Conservation (phyloP, 1,284 basidiomycete genomes). For the Sphagnurus paluster region DNA sequence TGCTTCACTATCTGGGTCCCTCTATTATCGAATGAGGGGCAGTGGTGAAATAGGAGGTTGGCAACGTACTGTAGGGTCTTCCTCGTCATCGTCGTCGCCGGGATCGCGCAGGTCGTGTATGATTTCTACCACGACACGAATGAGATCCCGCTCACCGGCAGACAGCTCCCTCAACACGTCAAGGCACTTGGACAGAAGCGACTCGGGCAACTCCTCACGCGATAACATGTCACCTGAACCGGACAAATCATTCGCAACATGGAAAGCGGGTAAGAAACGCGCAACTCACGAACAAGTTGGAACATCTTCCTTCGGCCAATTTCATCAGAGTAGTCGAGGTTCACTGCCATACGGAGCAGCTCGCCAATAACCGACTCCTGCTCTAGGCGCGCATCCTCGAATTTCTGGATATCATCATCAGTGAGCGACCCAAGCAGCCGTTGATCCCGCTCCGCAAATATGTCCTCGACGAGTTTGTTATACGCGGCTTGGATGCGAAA, state of each 20-base stretch:
- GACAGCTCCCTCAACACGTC: constrained; percentile 85
- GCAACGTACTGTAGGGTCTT: constrained; percentile 25
- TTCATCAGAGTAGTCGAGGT: constrained; percentile 92
- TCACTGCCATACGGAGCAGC: constrained; percentile 78
- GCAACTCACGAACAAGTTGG: constrained; percentile 77
- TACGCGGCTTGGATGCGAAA: constrained; percentile 77
- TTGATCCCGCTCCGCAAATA: constrained; percentile 34
- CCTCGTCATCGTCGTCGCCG: constrained; percentile 54
- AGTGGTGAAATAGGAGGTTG: neutral
- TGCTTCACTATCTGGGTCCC: constrained; percentile 22
- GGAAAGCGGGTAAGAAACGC: neutral
- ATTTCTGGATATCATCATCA: constrained; percentile 40
- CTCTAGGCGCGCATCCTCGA: constrained; percentile 40
- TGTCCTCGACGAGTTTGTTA: constrained; percentile 57
- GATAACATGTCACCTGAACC: constrained; percentile 76
- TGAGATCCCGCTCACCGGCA: constrained; percentile 82
- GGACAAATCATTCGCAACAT: constrained; percentile 5
- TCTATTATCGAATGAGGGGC: constrained; percentile 8
- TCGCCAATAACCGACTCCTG: constrained; percentile 67
- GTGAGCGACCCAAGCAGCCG: constrained; percentile 36
- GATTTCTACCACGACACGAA: constrained; percentile 90
- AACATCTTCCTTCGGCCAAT: constrained; percentile 93
- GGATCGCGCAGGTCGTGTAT: constrained; percentile 79
- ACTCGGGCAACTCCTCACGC: constrained; percentile 69
- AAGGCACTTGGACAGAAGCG: constrained; percentile 77